Evolutionary conservation across 192 early-diverging fungal species (phyloP).

Genomic region (Haplosporangium gracile): DNA sequence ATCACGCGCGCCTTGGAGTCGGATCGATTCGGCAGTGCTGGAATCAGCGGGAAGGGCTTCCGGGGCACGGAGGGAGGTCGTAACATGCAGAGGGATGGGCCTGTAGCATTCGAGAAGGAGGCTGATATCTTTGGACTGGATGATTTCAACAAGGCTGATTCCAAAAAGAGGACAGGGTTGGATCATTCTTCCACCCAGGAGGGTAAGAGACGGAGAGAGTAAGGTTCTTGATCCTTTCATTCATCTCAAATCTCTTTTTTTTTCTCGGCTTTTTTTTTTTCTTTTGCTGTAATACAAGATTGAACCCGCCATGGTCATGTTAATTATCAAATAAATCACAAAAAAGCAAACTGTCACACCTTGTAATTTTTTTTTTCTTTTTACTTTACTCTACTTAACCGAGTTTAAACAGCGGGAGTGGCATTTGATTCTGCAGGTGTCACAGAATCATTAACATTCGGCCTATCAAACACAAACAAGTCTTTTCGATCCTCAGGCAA

Average conservation of each 20-base stretch:
- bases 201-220: conserved; percentile 51
- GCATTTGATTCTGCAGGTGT: not conserved
- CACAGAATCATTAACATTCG: not conserved
- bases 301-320: not conserved
- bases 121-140: conserved; percentile 94
- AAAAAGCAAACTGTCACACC: not conserved
- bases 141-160: conserved; percentile 70
- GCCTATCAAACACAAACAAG: conserved; percentile 18
- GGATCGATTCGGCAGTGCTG: conserved; percentile 72
- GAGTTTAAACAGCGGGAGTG: not conserved
- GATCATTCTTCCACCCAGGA: conserved; percentile 34
- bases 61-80: conserved; percentile 72
- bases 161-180: conserved; percentile 45
- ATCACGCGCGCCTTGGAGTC: conserved; percentile 77
- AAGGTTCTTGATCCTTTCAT: not conserved
- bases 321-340: not conserved
- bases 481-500: conserved; percentile 48
- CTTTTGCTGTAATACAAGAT: not conserved
- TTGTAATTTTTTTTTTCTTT: not conserved
- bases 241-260: not conserved
- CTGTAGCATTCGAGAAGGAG: conserved; percentile 96
- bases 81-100: conserved; percentile 77
- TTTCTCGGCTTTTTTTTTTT: not conserved
- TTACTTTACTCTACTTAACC: not conserved
- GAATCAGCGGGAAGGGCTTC: conserved; percentile 69